Evolutionary conservation across 1,284 basidiomycete species (phyloP).

Genomic region (Cerrena zonata): DNA sequence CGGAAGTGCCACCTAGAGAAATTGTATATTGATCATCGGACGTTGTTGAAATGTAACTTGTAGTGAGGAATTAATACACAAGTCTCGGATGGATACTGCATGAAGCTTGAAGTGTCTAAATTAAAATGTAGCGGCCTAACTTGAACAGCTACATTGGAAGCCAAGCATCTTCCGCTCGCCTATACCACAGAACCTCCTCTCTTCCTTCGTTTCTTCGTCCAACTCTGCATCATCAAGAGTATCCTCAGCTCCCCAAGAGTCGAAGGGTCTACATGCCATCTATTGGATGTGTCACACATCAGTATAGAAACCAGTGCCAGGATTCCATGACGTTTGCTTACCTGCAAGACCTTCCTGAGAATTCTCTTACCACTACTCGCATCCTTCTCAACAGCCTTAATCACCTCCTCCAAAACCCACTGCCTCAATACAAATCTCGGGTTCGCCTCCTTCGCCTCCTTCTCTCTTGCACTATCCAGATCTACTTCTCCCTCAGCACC

Average conservation of each 20-base stretch:
- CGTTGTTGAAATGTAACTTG: not conserved
- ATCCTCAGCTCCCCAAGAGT: constrained; percentile 72
- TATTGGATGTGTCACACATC: constrained; percentile 28
- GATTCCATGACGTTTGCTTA: constrained; percentile 31
- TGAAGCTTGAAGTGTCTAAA: no score
- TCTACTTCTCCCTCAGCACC: constrained; percentile 19
- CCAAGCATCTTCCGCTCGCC: constrained; percentile 75
- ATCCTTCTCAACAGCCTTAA: constrained; percentile 64
- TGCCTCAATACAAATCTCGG: constrained; percentile 87
- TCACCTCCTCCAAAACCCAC: constrained; percentile 90
- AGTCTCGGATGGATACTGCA: no score
- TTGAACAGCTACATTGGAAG: constrained; percentile 91
- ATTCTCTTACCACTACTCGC: constrained; percentile 51
- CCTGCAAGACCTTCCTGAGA: constrained; percentile 71
- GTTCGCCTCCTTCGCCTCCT: constrained; percentile 53
- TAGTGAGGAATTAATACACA: not conserved
- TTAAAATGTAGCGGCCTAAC: no score
- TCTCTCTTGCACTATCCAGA: constrained; percentile 39
- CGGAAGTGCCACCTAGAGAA: constrained; percentile 71
- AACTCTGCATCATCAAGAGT: constrained; percentile 36
- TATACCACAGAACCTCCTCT: constrained; percentile 71
- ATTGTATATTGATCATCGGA: not conserved
- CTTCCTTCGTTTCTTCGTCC: constrained; percentile 60
- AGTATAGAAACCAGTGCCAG: not conserved
- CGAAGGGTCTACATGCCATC: constrained; percentile 80